Percentiles rank a stretch among this genome's conserved stretches.
Evolutionary conservation across 139 green algal genomes (phyloP).

Genomic region (Chlamydomonas sphaeroides): DNA sequence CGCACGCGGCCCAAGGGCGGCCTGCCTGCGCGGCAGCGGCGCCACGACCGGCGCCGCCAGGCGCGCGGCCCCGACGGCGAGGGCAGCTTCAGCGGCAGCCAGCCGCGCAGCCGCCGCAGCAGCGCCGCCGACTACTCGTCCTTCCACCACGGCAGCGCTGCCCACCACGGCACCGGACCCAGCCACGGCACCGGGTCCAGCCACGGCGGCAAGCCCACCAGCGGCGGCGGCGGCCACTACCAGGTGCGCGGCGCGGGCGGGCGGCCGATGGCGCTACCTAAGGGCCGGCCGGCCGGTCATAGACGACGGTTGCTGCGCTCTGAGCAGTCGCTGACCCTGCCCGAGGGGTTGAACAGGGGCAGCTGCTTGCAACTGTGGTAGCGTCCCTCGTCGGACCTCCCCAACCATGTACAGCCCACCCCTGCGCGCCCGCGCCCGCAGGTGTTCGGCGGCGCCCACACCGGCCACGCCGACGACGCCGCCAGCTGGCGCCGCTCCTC

Average conservation of each 20-base stretch:
- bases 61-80: neutral
- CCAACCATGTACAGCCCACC: no score
- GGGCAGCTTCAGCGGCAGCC: neutral
- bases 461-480: neutral
- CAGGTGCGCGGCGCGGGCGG: neutral
- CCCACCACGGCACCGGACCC: no score
- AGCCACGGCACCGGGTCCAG: no score
- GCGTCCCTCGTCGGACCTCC: no score
- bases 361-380: no score
- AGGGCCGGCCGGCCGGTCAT: no score
- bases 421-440: neutral
- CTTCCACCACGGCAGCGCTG: constrained; percentile 11
- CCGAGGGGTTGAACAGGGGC: no score
- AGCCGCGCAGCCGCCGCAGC: neutral
- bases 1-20: constrained; percentile 1
- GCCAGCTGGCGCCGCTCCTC: neutral
- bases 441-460: neutral
- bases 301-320: no score
- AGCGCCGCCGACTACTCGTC: constrained; percentile 3
- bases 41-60: constrained; percentile 29
- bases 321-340: no score
- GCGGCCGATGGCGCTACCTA: no score
- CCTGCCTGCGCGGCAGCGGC: neutral
- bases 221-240: neutral
- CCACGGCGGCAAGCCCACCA: no score